Percentiles rank a stretch among this genome's conserved stretches.
phyloP scores from a whole-genome alignment of 2,329 filamentous ascomycete species.

The Lachnellula hyalina region DNA sequence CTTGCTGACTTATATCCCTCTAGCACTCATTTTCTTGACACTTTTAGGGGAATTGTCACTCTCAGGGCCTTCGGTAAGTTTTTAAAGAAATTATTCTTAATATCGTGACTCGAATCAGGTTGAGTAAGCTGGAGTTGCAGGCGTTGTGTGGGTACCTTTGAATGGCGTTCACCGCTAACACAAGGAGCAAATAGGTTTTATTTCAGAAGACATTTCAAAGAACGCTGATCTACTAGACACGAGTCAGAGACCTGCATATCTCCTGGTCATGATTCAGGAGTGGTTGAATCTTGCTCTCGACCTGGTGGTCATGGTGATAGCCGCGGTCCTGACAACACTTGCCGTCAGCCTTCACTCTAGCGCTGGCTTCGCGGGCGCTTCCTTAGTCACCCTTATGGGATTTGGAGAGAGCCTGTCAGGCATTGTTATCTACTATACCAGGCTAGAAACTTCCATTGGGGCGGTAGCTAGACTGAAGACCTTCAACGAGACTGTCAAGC shows the following conservation, averaged over 20 bases:
- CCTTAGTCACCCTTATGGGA: slow-evolving; percentile 23
- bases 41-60: slow-evolving; percentile 39
- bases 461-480: slow-evolving; percentile 14
- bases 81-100: background rate
- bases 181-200: background rate
- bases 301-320: slow-evolving; percentile 21
- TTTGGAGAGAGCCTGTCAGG: slow-evolving; percentile 17
- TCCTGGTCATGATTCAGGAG: slow-evolving; percentile 50
- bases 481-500: slow-evolving; percentile 2
- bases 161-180: background rate
- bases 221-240: background rate
- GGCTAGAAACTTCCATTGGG: slow-evolving; percentile 20
- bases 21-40: slow-evolving; percentile 39
- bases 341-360: slow-evolving; percentile 25
- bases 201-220: background rate
- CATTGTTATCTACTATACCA: slow-evolving; percentile 15
- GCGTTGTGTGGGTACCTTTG: too few species aligned
- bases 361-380: slow-evolving; percentile 21
- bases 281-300: slow-evolving; percentile 45
- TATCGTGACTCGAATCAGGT: too few species aligned
- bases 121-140: too few species aligned
- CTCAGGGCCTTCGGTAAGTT: slow-evolving; percentile 43
- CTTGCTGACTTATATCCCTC: background rate
- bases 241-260: slow-evolving; percentile 33
- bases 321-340: slow-evolving; percentile 29